Evolutionary conservation across 148 eudicot species (phyloP).

Genomic region (Persicaria tinctoria): DNA sequence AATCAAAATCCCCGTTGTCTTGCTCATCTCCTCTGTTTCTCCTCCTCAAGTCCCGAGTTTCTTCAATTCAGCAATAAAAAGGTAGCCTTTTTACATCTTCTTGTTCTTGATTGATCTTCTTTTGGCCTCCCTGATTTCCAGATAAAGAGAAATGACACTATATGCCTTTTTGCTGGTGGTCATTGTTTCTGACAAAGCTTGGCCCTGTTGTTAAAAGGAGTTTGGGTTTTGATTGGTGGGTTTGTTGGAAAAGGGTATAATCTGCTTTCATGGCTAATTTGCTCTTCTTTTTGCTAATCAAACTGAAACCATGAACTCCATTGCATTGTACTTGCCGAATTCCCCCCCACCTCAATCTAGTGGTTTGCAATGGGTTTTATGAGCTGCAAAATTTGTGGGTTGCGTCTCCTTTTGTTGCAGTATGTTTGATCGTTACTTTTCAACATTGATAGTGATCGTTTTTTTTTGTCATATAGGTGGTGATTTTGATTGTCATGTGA

Average conservation of each 20-base stretch:
- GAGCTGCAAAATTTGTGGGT: not conserved
- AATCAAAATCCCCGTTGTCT: not conserved
- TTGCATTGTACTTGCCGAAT: not conserved
- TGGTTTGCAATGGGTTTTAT: not conserved
- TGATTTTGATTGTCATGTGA: conserved; percentile 6
- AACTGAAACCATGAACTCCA: not conserved
- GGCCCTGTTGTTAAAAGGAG: not conserved
- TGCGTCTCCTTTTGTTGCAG: not conserved
- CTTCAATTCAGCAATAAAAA: not conserved
- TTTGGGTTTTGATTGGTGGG: not conserved
- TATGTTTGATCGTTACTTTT: not conserved
- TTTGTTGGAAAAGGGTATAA: not conserved
- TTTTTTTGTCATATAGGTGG: not conserved
- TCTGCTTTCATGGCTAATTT: not conserved
- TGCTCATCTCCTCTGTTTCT: not conserved
- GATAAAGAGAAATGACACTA: not conserved
- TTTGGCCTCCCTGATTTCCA: not conserved
- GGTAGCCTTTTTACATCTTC: not conserved
- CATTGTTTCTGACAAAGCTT: not conserved
- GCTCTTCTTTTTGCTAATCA: not conserved
- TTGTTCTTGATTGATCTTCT: not conserved
- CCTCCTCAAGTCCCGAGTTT: not conserved
- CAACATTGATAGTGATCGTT: too few relatives aligned
- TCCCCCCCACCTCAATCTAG: not conserved
- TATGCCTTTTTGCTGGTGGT: not conserved